A percentile compares a stretch with the other conserved stretches of the same genome.
Conservation (phyloP, 78 protist genomes). For the Dictyostelium capitatum region DNA sequence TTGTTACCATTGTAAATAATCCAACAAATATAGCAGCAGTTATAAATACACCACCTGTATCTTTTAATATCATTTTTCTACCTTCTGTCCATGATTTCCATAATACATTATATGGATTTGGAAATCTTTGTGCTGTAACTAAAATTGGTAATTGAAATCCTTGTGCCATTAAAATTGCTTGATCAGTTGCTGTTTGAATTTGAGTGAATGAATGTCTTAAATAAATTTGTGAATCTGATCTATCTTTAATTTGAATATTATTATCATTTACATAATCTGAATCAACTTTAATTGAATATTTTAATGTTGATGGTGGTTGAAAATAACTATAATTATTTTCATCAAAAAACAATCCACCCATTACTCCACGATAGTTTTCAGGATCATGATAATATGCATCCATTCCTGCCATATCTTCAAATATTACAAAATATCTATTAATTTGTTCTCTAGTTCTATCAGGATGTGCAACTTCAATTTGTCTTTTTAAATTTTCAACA, state of each 20-base stretch:
- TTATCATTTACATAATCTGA: conserved; percentile 1
- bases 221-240: conserved; percentile 1
- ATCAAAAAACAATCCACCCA: conserved; percentile 24
- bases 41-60: conserved; percentile 36
- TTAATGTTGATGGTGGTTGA: not conserved
- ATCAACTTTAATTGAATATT: conserved; percentile 14
- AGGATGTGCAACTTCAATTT: not conserved
- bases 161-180: conserved; percentile 15
- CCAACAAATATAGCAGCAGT: conserved; percentile 20
- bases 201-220: not conserved
- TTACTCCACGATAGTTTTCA: not conserved
- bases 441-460: not conserved
- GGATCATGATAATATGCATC: not conserved
- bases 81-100: conserved; percentile 24
- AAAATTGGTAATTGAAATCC: not conserved
- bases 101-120: conserved; percentile 21
- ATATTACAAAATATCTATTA: not conserved
- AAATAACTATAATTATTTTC: not conserved
- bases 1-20: not conserved
- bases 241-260: not conserved
- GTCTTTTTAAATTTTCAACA: not conserved
- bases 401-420: not conserved
- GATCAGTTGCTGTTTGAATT: conserved; percentile 40
- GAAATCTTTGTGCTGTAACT: conserved; percentile 8
- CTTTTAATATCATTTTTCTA: conserved; percentile 4